phyloP scores from a whole-genome alignment of 192 early-diverging fungal species.

The Piromyces sp. region DNA sequence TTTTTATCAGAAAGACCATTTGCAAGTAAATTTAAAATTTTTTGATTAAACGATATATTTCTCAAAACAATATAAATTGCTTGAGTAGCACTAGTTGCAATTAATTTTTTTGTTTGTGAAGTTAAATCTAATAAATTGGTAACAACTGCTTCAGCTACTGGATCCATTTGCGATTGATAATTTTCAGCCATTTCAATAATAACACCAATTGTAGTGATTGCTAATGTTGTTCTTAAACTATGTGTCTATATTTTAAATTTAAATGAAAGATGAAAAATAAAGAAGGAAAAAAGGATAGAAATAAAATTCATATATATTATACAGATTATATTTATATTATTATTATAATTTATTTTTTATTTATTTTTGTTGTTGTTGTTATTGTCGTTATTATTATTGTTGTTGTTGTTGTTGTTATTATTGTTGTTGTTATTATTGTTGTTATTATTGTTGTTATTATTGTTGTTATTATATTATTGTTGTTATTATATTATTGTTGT shows the following conservation, averaged over 20 bases:
- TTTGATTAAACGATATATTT: constrained; percentile 4
- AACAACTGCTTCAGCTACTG: not conserved
- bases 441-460: too few relatives aligned
- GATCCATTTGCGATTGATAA: not conserved
- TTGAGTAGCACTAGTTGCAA: constrained; percentile 7
- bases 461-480: too few relatives aligned
- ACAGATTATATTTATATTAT: too few relatives aligned
- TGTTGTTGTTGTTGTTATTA: too few relatives aligned
- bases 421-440: too few relatives aligned
- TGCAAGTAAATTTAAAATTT: constrained; percentile 5
- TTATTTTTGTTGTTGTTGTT: too few relatives aligned
- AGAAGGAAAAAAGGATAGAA: too few relatives aligned
- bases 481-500: too few relatives aligned
- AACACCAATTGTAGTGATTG: not conserved
- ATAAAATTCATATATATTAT: too few relatives aligned
- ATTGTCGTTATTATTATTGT: too few relatives aligned
- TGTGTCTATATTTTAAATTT: not conserved
- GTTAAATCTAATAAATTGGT: not conserved
- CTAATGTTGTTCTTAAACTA: not conserved
- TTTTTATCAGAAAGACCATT: constrained; percentile 12
- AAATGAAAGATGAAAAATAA: too few relatives aligned
- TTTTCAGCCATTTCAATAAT: not conserved
- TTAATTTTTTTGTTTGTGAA: constrained; percentile 11
- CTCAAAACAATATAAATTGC: constrained; percentile 6
- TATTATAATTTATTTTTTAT: too few relatives aligned